phyloP scores from a whole-genome alignment of 2,329 filamentous ascomycete genomes.

The Raffaelea albimanens region DNA sequence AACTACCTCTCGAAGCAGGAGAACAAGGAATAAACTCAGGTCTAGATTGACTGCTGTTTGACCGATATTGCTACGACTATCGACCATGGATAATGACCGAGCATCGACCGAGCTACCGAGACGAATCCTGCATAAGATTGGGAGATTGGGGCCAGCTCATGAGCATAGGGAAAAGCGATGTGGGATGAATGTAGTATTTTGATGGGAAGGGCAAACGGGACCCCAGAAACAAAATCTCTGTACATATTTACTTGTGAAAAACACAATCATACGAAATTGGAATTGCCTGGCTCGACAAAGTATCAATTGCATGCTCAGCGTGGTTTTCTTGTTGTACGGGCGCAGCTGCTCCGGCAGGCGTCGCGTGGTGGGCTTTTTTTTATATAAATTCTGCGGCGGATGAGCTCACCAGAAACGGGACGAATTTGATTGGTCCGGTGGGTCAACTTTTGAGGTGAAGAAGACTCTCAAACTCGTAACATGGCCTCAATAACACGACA shows the following conservation, averaged over 20 bases:
- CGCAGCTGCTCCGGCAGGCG: neutral
- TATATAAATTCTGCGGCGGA: neutral
- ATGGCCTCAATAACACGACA: no score
- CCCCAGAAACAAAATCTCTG: constrained; percentile 2
- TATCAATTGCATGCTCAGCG: no score
- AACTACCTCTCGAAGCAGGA: constrained; percentile 57
- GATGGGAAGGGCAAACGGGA: neutral
- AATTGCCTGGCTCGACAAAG: no score
- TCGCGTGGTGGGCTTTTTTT: neutral
- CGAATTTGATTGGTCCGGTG: constrained; percentile 15
- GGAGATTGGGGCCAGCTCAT: no score
- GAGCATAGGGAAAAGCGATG: no score
- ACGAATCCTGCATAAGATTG: no score
- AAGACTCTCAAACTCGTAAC: no score
- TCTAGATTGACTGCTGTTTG: no score
- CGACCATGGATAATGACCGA: neutral
- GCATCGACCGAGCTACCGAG: no score
- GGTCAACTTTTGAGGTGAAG: constrained; percentile 6
- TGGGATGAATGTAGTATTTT: neutral
- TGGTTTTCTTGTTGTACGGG: no score
- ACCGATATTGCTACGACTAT: neutral
- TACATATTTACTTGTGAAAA: constrained; percentile 9
- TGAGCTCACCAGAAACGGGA: constrained; percentile 13
- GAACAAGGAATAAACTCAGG: constrained; percentile 5
- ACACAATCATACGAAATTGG: neutral